Conservation (phyloP, 2,329 filamentous ascomycete genomes). For the Arthrobotrys entomopaga region DNA sequence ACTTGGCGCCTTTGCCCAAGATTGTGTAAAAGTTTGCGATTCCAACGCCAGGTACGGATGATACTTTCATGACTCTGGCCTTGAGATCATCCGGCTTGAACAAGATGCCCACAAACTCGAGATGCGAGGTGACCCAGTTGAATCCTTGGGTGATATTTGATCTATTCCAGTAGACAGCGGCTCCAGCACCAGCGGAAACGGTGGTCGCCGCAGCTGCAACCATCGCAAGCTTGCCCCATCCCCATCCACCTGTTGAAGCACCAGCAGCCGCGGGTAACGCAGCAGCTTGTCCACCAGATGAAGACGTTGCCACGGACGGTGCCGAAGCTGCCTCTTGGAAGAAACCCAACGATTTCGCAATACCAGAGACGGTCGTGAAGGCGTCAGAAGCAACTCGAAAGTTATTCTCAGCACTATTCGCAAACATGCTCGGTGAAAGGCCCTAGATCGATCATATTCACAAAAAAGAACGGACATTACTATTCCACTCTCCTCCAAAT, state of each 20-base stretch:
- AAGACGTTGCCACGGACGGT: conserved; percentile 61
- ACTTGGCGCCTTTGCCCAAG: conserved; percentile 75
- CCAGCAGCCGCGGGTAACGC: conserved; percentile 61
- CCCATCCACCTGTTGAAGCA: conserved; percentile 69
- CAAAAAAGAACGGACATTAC: conserved; percentile 33
- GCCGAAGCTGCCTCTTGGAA: conserved; percentile 55
- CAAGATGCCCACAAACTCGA: conserved; percentile 92
- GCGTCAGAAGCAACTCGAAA: conserved; percentile 79
- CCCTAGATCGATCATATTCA: conserved; percentile 42
- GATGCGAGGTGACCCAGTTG: conserved; percentile 85
- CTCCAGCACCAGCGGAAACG: conserved; percentile 81
- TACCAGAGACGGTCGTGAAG: conserved; percentile 72
- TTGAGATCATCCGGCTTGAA: conserved; percentile 84
- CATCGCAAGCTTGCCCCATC: conserved; percentile 81
- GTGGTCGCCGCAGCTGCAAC: conserved; percentile 83
- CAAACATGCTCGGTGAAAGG: conserved; percentile 78
- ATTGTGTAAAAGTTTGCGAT: conserved; percentile 89
- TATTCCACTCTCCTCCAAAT: neutral
- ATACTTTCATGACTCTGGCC: conserved; percentile 74
- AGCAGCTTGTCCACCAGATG: conserved; percentile 63
- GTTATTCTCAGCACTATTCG: conserved; percentile 85
- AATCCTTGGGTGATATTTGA: conserved; percentile 80
- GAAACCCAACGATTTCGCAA: conserved; percentile 60
- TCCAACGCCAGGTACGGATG: conserved; percentile 74
- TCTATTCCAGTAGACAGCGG: conserved; percentile 85